Percentiles rank a stretch among this genome's conserved stretches.
Conservation (phyloP, 441 rosid species). For the Croton laevigatus region DNA sequence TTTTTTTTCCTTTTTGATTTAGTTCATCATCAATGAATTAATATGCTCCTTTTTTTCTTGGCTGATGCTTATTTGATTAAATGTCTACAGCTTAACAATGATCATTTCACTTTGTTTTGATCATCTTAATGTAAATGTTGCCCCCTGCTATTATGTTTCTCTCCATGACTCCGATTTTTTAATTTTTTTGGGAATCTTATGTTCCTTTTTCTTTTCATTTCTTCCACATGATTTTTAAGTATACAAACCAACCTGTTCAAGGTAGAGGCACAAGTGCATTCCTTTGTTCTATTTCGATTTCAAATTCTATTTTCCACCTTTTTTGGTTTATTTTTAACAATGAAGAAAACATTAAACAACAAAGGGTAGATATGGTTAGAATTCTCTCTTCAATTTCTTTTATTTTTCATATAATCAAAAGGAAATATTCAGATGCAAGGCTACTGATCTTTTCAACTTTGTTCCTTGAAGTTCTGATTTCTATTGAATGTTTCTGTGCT, state of each 20-base stretch:
- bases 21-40: background rate
- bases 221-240: background rate
- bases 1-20: no score
- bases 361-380: background rate
- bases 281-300: background rate
- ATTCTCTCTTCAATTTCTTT: background rate
- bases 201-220: background rate
- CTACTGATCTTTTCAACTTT: background rate
- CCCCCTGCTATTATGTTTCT: background rate
- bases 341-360: background rate
- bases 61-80: background rate
- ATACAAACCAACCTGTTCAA: background rate
- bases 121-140: background rate
- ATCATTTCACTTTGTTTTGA: background rate
- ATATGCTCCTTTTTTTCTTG: background rate
- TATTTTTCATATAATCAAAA: background rate
- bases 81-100: background rate
- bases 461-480: background rate
- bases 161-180: background rate
- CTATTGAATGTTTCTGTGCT: background rate
- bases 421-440: background rate
- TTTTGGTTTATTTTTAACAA: background rate
- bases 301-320: background rate
- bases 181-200: background rate
- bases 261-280: background rate